Evolutionary conservation across 148 eudicot genomes (phyloP), one percentile per base, ranked within the genome.

Genomic region (Bassia scoparia): DNA sequence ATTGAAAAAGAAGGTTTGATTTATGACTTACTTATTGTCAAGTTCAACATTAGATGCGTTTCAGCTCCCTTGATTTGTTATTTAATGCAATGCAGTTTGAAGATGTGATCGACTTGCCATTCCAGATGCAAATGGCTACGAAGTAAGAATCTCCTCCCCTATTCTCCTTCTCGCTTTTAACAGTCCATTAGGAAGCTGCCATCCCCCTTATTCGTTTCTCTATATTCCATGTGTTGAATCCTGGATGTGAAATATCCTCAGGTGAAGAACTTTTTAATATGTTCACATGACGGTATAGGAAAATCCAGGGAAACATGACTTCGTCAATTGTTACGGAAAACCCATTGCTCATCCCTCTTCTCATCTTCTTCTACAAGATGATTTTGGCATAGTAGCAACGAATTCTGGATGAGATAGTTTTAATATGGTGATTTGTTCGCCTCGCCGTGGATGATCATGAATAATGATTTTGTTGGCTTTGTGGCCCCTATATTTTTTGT

Each of bases 291-390:
- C 41, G 58, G 73, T n/a, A 80, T 60, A 75, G 79, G 44, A 71
- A 13, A 66, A 73, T 80, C 33, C n/a, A n/a, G 50, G 58, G 72
- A 75, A 80, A 63, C 69, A 67, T 2, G 83, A 76, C 16, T 80
- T 80, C 55, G 50, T 65, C 17, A 50, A 43, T 15, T 75, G 79
- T 31, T 80, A 43, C 66, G 73, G 34, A 38, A 76, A 76, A 80
- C 33, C 83, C 83, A 8, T 38, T 80, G 58, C 79, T 75, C 5
- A 80, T 76, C 83, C 20, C 50, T 80, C 64, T 80, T 76, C 44
- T 66, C 76, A 21, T 69, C 76, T n/a, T 53, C 76, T 71, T 75
- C 62, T 75, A 9, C 76, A 61, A 50, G 76, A 71, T 2, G 83
- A 71, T 33, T 52, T 80, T 53, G n/a, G 44, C 72, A 66, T 29